Base-by-base conservation (phyloP, 192 early-diverging fungal species). In the Rhizophagus sp. region DNA sequence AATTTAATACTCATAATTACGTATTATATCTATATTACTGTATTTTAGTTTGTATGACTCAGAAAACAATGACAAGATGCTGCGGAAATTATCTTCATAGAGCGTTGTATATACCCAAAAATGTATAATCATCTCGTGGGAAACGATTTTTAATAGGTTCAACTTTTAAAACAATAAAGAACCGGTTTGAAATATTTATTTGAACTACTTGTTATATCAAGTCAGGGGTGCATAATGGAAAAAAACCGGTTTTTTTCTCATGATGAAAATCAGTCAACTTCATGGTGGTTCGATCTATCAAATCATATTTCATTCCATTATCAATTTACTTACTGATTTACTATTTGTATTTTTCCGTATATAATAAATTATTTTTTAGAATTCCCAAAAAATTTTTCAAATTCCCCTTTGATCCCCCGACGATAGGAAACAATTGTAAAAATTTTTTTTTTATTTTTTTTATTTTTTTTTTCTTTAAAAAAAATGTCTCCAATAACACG, bases 401-500 rank as follows among this genome's bases (percentile, higher is more conserved):
- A 57, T 57, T 57, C 52, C 52, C 52, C 17, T 57, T 57, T 57
- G 52, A 57, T 57, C 52, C 52, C 52, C 52, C 52, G 52, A 57
- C 22, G 22, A 22, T 4, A 57, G 17, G 19, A 57, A n/a, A 57
- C 5, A 57, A 57, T 47, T 47, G 34, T 36, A 36, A 36, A 36
- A 30, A 30, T 30, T 30, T 30, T 30, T 30, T 30, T 30, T 30
- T 30, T 30, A 1, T 30, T 30, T 30, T 30, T 30, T 30, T 30
- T n/a, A n/a, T n/a, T n/a, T 30, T 30, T 30, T 52, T 52, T 52
- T 52, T 22, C 19, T 2, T 17, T 5, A 52, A 13, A 52, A 15
- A 57, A 57, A n/a, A 73, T 73, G 71, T 73, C 71, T 57, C 71
- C 71, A 25, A 73, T 73, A 50, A 73, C 71, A 50, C 71, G 71